These are phyloP conservation scores for Zygosaccharomyces kombuchaensis DNA, from an alignment of 805 yeast genomes.

Conservation along the genomic window DNA sequence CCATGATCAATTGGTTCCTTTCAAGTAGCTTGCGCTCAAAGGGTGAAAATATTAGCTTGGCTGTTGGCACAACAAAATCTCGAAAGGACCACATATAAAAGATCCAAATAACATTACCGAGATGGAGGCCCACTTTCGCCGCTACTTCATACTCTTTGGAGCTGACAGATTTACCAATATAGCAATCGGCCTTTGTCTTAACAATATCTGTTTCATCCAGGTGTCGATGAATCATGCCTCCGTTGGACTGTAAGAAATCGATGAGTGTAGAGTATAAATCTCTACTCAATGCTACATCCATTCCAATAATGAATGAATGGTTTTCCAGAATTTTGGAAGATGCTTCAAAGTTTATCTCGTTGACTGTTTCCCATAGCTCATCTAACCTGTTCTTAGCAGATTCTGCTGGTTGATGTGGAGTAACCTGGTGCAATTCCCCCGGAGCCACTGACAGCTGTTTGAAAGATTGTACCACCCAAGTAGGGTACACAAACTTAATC, in stretches of 20 bases:
- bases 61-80: conserved; percentile 51
- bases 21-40: conserved; percentile 44
- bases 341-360: conserved; percentile 11
- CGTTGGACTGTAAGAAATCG: conserved; percentile 45
- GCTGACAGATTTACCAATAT: conserved; percentile 57
- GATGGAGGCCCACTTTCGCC: conserved; percentile 36
- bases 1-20: conserved; percentile 51
- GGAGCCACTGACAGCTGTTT: conserved; percentile 46
- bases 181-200: conserved; percentile 41
- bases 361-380: conserved; percentile 13
- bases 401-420: conserved; percentile 21
- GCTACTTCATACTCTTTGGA: conserved; percentile 55
- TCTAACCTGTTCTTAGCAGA: conserved; percentile 12
- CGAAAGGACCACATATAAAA: conserved; percentile 57
- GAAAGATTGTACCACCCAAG: conserved; percentile 75
- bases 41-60: conserved; percentile 68
- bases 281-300: conserved; percentile 53
- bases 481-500: conserved; percentile 64
- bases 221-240: conserved; percentile 45
- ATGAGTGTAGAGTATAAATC: conserved; percentile 39
- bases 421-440: conserved; percentile 51
- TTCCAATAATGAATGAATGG: conserved; percentile 47
- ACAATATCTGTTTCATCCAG: conserved; percentile 19
- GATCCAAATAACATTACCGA: conserved; percentile 76
- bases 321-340: conserved; percentile 36